phyloP scores from a whole-genome alignment of 2,329 filamentous ascomycete genomes.

The Ceratocystis alfenasii region DNA sequence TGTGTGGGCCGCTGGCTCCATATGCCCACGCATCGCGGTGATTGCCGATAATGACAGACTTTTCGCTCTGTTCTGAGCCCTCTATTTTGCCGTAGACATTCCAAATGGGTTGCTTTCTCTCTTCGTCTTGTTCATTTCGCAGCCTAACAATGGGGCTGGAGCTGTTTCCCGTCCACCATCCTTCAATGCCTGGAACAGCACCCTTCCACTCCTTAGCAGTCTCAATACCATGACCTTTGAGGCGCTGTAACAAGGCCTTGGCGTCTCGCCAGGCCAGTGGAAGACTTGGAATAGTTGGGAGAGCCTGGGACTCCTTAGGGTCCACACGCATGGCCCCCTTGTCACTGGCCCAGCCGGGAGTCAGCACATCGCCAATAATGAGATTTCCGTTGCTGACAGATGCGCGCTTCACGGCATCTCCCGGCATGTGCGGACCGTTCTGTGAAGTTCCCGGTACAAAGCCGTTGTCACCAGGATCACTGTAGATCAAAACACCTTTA shows the following conservation, averaged over 20 bases:
- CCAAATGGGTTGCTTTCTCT: slow-evolving; percentile 72
- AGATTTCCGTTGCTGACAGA: slow-evolving; percentile 69
- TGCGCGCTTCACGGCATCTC: slow-evolving; percentile 71
- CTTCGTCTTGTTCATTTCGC: slow-evolving; percentile 77
- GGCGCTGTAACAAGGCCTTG: slow-evolving; percentile 59
- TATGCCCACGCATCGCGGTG: slow-evolving; percentile 90
- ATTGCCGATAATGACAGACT: slow-evolving; percentile 81
- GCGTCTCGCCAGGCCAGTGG: slow-evolving; percentile 86
- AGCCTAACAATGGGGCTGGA: slow-evolving; percentile 68
- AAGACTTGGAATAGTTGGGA: slow-evolving; percentile 77
- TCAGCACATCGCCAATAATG: slow-evolving; percentile 83
- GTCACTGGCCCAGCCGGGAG: slow-evolving; percentile 71
- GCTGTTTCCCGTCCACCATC: slow-evolving; percentile 81
- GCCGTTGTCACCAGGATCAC: slow-evolving; percentile 75
- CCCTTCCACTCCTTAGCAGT: slow-evolving; percentile 63
- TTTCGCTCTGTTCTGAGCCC: slow-evolving; percentile 71
- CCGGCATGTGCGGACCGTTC: slow-evolving; percentile 65
- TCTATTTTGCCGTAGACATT: slow-evolving; percentile 77
- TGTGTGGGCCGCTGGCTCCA: slow-evolving; percentile 73
- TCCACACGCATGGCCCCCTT: slow-evolving; percentile 53
- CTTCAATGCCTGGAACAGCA: slow-evolving; percentile 57
- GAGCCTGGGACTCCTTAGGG: slow-evolving; percentile 55
- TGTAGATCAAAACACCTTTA: slow-evolving; percentile 81
- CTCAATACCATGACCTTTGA: slow-evolving; percentile 61
- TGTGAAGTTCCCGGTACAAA: slow-evolving; percentile 66